Percentiles rank a stretch among this genome's conserved stretches.
Evolutionary conservation across 371 early-diverging fungal species (phyloP).

Genomic region (Syncephalis fuscata): DNA sequence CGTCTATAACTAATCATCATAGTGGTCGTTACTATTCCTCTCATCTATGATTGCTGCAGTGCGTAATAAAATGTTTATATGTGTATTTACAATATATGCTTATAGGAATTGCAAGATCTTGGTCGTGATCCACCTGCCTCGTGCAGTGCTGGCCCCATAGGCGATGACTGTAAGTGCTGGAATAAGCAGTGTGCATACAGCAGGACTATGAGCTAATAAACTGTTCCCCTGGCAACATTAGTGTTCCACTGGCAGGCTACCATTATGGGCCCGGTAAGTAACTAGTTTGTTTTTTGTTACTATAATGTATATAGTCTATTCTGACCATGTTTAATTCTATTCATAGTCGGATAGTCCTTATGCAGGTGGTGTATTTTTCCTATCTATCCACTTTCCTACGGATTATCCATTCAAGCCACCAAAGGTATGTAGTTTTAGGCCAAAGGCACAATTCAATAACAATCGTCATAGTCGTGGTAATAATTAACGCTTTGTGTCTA

Average conservation of each 20-base stretch:
- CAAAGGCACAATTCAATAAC: too few relatives aligned
- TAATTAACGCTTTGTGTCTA: not conserved
- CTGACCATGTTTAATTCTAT: not conserved
- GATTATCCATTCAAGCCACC: conserved; percentile 94
- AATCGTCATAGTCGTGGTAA: conserved; percentile 1
- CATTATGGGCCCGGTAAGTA: conserved; percentile 77
- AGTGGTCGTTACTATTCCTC: too few relatives aligned
- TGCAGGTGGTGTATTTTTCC: conserved; percentile 88
- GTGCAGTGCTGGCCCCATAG: conserved; percentile 80
- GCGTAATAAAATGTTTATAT: too few relatives aligned
- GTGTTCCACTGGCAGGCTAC: conserved; percentile 93
- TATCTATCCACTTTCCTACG: conserved; percentile 86
- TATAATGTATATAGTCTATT: too few relatives aligned
- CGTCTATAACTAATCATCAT: too few relatives aligned
- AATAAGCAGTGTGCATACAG: not conserved
- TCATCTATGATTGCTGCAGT: too few relatives aligned
- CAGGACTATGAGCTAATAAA: not conserved
- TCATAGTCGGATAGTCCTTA: conserved; percentile 50
- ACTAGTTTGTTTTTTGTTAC: not conserved
- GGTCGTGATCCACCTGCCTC: conserved; percentile 57
- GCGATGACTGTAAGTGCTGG: conserved; percentile 50
- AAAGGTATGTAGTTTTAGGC: conserved; percentile 34
- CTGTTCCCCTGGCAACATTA: not conserved
- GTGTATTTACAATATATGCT: conserved; percentile 1
- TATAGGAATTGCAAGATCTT: conserved; percentile 88